Evolutionary conservation across 805 yeast species (phyloP).

Genomic region (Nakazawaea anatomiae): DNA sequence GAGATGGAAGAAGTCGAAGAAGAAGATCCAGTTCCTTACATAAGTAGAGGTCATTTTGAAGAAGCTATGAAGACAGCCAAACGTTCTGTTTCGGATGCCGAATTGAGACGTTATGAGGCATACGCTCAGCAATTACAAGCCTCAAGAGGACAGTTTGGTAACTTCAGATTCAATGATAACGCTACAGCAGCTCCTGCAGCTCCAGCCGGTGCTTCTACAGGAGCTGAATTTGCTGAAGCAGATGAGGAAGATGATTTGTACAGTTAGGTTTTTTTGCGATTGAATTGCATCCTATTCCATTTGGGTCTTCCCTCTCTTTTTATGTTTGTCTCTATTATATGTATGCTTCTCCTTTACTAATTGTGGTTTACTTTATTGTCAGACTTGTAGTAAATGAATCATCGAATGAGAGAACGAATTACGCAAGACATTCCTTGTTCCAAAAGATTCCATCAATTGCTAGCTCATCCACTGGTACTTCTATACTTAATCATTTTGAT

Average conservation of each 20-base stretch:
- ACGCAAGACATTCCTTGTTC: too few species aligned
- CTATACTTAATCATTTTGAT: too few species aligned
- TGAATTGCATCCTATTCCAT: background rate
- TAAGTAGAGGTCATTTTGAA: conserved; percentile 90
- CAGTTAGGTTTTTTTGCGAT: conserved; percentile 19
- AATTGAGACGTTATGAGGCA: conserved; percentile 97
- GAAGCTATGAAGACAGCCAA: conserved; percentile 99
- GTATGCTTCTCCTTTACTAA: background rate
- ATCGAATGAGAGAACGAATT: too few species aligned
- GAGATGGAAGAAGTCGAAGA: conserved; percentile 52
- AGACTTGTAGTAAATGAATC: too few species aligned
- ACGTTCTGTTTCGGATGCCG: conserved; percentile 95
- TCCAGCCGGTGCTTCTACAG: conserved; percentile 25
- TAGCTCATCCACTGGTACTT: too few species aligned
- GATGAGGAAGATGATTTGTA: conserved; percentile 42
- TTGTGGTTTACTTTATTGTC: too few species aligned
- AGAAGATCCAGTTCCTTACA: conserved; percentile 93
- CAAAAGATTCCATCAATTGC: too few species aligned
- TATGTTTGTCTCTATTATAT: background rate
- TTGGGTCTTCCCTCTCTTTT: background rate
- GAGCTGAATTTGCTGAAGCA: conserved; percentile 43
- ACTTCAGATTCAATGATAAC: conserved; percentile 72
- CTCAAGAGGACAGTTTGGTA: conserved; percentile 90
- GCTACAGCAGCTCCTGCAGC: conserved; percentile 25
- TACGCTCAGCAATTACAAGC: conserved; percentile 95